phyloP scores from a whole-genome alignment of 345 rosid species.

The Geranium rotundifolium region DNA sequence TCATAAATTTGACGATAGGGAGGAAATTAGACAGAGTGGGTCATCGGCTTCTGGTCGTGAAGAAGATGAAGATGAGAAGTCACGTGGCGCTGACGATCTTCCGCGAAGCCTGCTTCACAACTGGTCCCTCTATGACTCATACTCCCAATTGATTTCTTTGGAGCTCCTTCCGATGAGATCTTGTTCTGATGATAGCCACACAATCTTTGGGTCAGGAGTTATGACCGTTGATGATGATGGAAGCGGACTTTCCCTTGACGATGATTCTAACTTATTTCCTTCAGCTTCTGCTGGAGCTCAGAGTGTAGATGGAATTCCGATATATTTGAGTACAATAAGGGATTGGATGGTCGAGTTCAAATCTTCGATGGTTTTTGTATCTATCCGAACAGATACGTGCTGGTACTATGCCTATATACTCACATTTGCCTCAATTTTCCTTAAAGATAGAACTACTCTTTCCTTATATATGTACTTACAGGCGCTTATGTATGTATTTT shows the following conservation, averaged over 20 bases:
- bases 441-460: too few species aligned
- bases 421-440: background rate
- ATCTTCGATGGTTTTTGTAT: conserved; percentile 40
- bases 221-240: conserved; percentile 64
- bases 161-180: conserved; percentile 77
- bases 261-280: conserved; percentile 30
- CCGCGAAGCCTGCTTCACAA: conserved; percentile 60
- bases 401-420: conserved; percentile 34
- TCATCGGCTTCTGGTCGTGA: conserved; percentile 27
- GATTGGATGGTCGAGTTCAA: conserved; percentile 86
- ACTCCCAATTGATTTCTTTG: conserved; percentile 52
- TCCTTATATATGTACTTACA: too few species aligned
- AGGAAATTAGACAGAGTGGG: conserved; percentile 11
- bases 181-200: conserved; percentile 56
- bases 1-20: conserved; percentile 26
- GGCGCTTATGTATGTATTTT: background rate
- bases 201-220: conserved; percentile 61
- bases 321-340: conserved; percentile 57
- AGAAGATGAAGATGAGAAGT: conserved; percentile 76
- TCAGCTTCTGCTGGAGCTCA: conserved; percentile 20
- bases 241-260: conserved; percentile 40
- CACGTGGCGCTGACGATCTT: conserved; percentile 36
- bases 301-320: conserved; percentile 33
- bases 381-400: conserved; percentile 64
- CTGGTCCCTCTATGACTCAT: conserved; percentile 80